Evolutionary conservation across 2,329 filamentous ascomycete genomes (phyloP).

Genomic region (Fusarium udum): DNA sequence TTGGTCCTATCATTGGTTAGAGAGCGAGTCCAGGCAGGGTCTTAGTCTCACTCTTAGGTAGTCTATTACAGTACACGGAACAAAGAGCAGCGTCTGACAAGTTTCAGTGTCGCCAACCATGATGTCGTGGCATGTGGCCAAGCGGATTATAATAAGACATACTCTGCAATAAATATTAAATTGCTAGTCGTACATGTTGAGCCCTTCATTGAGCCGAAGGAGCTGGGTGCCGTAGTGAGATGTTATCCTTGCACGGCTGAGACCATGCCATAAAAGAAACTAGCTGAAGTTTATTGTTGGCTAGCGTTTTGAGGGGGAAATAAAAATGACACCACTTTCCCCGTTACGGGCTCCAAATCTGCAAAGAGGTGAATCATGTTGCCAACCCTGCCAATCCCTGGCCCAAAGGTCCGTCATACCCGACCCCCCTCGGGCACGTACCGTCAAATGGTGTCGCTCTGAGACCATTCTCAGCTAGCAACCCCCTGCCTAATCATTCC

Average conservation of each 20-base stretch:
- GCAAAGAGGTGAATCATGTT: background rate
- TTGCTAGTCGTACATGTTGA: too few species aligned
- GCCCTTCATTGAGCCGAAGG: background rate
- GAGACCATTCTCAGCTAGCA: too few species aligned
- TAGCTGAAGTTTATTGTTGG: background rate
- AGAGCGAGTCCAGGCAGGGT: rapidly evolving
- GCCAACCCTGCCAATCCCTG: background rate
- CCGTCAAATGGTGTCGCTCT: background rate
- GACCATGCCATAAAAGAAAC: background rate
- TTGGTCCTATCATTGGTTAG: background rate
- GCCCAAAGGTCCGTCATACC: background rate
- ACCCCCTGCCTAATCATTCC: background rate
- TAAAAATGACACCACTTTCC: background rate
- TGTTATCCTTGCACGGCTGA: background rate
- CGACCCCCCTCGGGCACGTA: background rate
- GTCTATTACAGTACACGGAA: background rate
- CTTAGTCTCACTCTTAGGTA: rapidly evolving
- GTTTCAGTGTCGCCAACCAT: background rate
- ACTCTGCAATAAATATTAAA: too few species aligned
- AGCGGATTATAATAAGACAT: background rate
- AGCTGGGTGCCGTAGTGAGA: background rate
- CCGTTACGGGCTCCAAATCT: background rate
- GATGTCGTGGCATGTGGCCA: background rate
- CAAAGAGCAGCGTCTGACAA: rapidly evolving
- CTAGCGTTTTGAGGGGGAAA: background rate